A percentile compares a stretch with the other conserved stretches of the same genome.
These are phyloP conservation scores for Aureobasidium sp. DNA, from an alignment of 2,329 filamentous ascomycete genomes.

Conservation along the genomic window DNA sequence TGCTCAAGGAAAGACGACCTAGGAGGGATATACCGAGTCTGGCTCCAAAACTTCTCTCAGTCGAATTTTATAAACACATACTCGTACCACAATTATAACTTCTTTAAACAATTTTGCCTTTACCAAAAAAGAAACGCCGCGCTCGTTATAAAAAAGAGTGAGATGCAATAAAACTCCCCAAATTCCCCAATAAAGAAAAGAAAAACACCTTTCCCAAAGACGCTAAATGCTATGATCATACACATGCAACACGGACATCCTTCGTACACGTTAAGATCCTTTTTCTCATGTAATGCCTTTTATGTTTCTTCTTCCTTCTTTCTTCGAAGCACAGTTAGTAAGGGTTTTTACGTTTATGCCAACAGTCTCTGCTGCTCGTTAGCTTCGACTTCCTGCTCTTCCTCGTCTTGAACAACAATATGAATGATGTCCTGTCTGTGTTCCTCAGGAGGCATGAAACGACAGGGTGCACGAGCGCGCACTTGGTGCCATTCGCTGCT, in stretches of 20 bases:
- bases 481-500: conserved; percentile 25
- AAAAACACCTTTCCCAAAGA: not conserved
- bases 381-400: conserved; percentile 2
- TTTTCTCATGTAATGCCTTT: not conserved
- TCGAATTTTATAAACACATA: not conserved
- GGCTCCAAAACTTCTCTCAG: no score
- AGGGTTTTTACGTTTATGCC: not conserved
- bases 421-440: conserved; percentile 15
- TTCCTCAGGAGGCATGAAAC: conserved; percentile 20
- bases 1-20: not conserved
- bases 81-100: not conserved
- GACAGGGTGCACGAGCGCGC: conserved; percentile 19
- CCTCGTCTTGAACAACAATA: conserved; percentile 15
- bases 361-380: not conserved
- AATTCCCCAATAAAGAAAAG: not conserved
- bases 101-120: not conserved
- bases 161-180: not conserved
- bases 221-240: not conserved
- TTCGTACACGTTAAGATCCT: not conserved
- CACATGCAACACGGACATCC: not conserved
- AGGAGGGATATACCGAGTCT: no score
- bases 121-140: not conserved
- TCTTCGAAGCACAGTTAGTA: not conserved
- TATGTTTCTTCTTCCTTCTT: not conserved
- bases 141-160: not conserved